phyloP scores from a whole-genome alignment of 202 grass and related monocot genomes.

The Brachypodium distachyon region DNA sequence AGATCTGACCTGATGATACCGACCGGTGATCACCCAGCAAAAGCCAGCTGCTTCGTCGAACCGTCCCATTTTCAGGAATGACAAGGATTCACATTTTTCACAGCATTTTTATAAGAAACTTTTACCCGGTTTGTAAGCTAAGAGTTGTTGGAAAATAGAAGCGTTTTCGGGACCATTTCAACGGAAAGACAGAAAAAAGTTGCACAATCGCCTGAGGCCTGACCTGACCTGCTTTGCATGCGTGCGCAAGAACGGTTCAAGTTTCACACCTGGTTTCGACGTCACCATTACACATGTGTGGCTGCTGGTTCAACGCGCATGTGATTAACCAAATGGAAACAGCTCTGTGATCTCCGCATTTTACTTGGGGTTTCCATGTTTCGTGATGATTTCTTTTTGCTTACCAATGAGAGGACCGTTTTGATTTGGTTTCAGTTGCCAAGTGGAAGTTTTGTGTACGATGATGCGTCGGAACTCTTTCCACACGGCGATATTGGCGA shows the following conservation, averaged over 20 bases:
- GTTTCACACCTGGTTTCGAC: not conserved
- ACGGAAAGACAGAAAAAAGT: not conserved
- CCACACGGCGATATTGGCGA: not conserved
- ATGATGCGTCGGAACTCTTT: not conserved
- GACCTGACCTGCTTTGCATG: not conserved
- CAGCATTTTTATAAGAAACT: too few relatives aligned
- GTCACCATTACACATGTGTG: not conserved
- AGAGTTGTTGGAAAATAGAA: constrained; percentile 13
- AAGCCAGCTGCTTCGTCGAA: not conserved
- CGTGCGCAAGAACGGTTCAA: constrained; percentile 23
- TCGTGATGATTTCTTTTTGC: not conserved
- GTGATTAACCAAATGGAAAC: too few relatives aligned
- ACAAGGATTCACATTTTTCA: too few relatives aligned
- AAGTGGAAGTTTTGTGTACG: not conserved
- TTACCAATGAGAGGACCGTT: not conserved
- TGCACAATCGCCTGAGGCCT: not conserved
- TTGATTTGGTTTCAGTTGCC: not conserved
- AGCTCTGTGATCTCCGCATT: not conserved
- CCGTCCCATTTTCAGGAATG: too few relatives aligned
- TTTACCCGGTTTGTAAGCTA: not conserved
- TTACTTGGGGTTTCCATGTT: not conserved
- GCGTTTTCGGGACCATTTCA: constrained; percentile 27
- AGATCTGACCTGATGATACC: not conserved
- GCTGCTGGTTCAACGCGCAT: too few relatives aligned
- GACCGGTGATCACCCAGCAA: not conserved